Percentiles rank a stretch among this genome's conserved stretches.
These are phyloP conservation scores for Leptomonas pyrrhocoris DNA, from an alignment of 208 protist genomes.

Conservation along the genomic window DNA sequence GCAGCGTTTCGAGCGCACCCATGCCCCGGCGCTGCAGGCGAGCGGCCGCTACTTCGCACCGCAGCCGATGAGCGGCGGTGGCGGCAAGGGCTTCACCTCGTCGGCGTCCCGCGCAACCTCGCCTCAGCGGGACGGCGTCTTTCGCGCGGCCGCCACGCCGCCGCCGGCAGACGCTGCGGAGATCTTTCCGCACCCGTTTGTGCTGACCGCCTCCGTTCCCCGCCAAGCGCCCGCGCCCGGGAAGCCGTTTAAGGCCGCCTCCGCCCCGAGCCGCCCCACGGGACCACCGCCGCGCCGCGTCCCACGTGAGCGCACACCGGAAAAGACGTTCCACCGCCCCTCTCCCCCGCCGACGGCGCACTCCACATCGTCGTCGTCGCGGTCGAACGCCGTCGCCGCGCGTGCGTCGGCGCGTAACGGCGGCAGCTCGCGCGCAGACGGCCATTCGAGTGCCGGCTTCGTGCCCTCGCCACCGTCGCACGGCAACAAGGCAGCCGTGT, in stretches of 20 bases:
- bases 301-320: background rate
- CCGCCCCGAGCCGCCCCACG: constrained; percentile 19
- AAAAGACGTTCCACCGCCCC: constrained; percentile 2
- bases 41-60: constrained; percentile 2
- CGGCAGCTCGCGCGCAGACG: background rate
- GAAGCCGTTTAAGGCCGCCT: constrained; percentile 5
- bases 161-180: constrained; percentile 34
- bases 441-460: background rate
- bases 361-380: background rate
- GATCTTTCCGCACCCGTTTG: constrained; percentile 83
- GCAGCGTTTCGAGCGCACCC: constrained; percentile 56
- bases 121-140: background rate
- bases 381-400: background rate
- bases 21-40: background rate
- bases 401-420: background rate
- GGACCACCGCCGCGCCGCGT: constrained; percentile 1
- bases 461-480: constrained; percentile 4
- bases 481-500: constrained; percentile 1
- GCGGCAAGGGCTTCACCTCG: background rate
- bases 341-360: background rate
- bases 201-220: constrained; percentile 26
- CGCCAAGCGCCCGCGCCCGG: constrained; percentile 1
- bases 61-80: constrained; percentile 1
- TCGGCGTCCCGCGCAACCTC: background rate
- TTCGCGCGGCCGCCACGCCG: background rate